Evolutionary conservation across 805 yeast species (phyloP), one percentile per base, ranked within the genome.

Genomic region (Zygotorulaspora sp.): DNA sequence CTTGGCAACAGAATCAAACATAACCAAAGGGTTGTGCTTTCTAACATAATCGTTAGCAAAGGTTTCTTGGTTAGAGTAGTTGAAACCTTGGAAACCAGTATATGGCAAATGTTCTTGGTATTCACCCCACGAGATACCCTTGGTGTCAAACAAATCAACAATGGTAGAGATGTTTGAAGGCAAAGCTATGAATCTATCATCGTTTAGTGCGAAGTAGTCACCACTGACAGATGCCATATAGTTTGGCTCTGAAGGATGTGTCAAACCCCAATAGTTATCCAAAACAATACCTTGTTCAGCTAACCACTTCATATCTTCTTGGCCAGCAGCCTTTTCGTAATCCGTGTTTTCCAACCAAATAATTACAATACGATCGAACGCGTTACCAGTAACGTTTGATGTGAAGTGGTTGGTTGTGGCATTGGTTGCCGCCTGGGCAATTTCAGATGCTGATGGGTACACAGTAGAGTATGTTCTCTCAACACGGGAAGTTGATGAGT

Each of bases 201-300:
- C 64, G 41, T 59, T 63, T 36, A 73, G 65, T 18, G 74, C 71
- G 44, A 70, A 71, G 56, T 72, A 68, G 55, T 71, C 76, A 48
- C 78, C 78, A 41, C 67, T 70, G 38, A 65, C 72, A 36, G 74
- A 55, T 29, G 72, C 73, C 38, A 72, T 50, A 53, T 72, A 72
- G 61, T 74, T 74, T 47, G 77, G 76, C 63, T 73, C 72, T 5
- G 78, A 72, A 40, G 77, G 76, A 52, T 71, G 75, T 36, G 75
- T 68, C 23, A 72, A 50, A 26, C 71, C 69, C 67, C 73, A 72
- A 65, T 74, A 72, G 66, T 74, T 74, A 57, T 60, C 63, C 49
- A 74, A 61, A 30, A 61, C 55, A 38, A 71, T 61, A 55, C 77
- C 78, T 39, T 68, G 52, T 47, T 61, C 39, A 18, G 70, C 68